Evolutionary conservation across 176 grass and related monocot genomes (phyloP), one percentile per base, ranked within the genome.

Genomic region (Eleusine indica): DNA sequence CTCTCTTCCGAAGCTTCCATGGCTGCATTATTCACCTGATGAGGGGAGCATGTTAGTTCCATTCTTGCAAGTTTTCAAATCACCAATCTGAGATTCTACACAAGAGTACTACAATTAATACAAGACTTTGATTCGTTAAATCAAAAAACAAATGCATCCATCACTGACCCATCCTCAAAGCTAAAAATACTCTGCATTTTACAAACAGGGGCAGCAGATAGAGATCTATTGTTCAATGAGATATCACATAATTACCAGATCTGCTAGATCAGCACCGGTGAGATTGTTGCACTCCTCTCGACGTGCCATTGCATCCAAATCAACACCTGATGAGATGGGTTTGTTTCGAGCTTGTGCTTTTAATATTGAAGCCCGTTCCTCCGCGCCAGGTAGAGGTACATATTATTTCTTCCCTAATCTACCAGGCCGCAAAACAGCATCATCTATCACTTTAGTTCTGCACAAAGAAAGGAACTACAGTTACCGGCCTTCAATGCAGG

Each of bases 371-470:
- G 63, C 75, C 7, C 92, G 85, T 49, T 98, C 93, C 5, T 87
- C 35, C 7, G 76, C 87, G 83, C 71, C 83, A 64, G 93, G 96
- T 73, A 98, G 80, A 74, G 91, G 93, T 47, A 98, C 91, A 91
- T 91, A 98, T 12, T 90, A 69, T 74, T 90, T 86, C 60, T 93
- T 93, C 5, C 93, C 91, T 58, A 98, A 91, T 88, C 96, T 93
- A 58, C 96, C 96, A 56, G 93, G 96, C 35, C 91, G 73, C 66
- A 98, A 42, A 13, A 91, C 81, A 76, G 96, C 92, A 22, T 92
- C 91, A 82, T 98, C 96, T 88, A 95, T 95, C 81, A 95, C 87
- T 86, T 98, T 92, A 77, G 90, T 91, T 75, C 88, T 89, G 73
- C 57, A 82, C 4, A 58, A 78, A 78, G 38, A 82, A 77, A 77